Evolutionary conservation across 805 yeast species (phyloP), one percentile per base, ranked within the genome.

Genomic region (Saccharomycopsis lassenensis): DNA sequence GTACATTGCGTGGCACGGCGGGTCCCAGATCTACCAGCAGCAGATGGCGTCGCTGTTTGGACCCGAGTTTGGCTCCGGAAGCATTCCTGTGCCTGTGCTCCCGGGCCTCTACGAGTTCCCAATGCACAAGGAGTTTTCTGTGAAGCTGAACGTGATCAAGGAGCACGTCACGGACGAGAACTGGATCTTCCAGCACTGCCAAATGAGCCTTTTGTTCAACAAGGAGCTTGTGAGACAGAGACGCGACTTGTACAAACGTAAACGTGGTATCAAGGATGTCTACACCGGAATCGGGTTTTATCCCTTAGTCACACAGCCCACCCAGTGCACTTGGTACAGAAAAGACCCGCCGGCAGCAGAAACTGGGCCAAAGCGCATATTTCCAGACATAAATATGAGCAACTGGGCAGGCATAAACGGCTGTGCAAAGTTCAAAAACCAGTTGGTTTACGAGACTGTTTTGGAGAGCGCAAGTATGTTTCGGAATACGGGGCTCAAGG

Each of bases 111-210:
- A n/a, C n/a, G 29, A 27, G 2, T 42, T 42, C 33, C 36, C 37
- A 11, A 42, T 42, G 36, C 25, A 42, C 25, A 29, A 18, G 14
- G 23, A 31, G 12, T 42, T 42, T 21, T 11, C 25, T 5, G 21
- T 42, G n/a, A 42, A 39, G 19, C 39, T 41, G 5, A 32, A 24
- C 12, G 12, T 29, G 7, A 31, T 38, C 12, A 35, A 40, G 16
- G 32, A 33, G n/a, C 18, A 49, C 29, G 50, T 73, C 31, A 67
- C 71, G 24, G 83, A 84, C 45, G 76, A 78, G 18, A 74, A 79
- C 24, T 86, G 95, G 95, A 69, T 86, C 58, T 73, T 68, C 47
- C 87, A 84, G 50, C 86, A 84, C 46, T 89, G 94, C 0, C 57
- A 65, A 10, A 77, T 87, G 25, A 72, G 85, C 3, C 64, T 78